phyloP scores from a whole-genome alignment of 768 basidiomycete genomes.

The Mycena indigotica region DNA sequence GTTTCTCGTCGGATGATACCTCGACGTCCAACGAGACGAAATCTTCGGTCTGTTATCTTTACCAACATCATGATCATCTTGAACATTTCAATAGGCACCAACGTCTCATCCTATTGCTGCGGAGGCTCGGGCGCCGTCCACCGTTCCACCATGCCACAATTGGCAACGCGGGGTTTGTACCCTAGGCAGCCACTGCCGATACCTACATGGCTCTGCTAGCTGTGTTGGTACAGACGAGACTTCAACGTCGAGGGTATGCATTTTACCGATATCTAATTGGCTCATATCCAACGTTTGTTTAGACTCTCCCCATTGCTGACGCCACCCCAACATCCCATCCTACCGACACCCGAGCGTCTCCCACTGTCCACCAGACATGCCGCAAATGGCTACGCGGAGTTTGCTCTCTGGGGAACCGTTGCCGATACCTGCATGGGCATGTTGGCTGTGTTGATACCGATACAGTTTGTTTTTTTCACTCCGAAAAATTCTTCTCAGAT shows the following conservation, averaged over 20 bases:
- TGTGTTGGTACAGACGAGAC: no score
- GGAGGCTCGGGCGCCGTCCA: constrained; percentile 21
- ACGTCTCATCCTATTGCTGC: no score
- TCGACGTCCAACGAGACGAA: constrained; percentile 5
- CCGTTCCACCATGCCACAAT: not conserved
- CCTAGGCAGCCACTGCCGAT: not conserved
- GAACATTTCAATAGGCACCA: not conserved
- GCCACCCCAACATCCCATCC: not conserved
- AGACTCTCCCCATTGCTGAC: no score
- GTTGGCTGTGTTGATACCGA: constrained; percentile 25
- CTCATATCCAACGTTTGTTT: no score
- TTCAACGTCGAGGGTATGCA: no score
- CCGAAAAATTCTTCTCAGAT: not conserved
- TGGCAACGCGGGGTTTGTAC: not conserved
- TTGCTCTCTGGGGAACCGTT: constrained; percentile 27
- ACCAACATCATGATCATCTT: not conserved
- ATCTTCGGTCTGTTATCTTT: constrained; percentile 11
- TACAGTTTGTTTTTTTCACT: constrained; percentile 9
- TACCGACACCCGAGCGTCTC: constrained; percentile 15
- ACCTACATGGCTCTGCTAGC: not conserved
- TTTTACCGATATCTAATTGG: no score
- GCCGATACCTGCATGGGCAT: constrained; percentile 29
- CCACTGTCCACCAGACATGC: constrained; percentile 28
- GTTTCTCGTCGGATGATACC: constrained; percentile 15
- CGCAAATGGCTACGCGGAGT: constrained; percentile 35